Evolutionary conservation across 192 early-diverging fungal species (phyloP), one percentile per base, ranked within the genome.

Genomic region (Pilaira anomala): DNA sequence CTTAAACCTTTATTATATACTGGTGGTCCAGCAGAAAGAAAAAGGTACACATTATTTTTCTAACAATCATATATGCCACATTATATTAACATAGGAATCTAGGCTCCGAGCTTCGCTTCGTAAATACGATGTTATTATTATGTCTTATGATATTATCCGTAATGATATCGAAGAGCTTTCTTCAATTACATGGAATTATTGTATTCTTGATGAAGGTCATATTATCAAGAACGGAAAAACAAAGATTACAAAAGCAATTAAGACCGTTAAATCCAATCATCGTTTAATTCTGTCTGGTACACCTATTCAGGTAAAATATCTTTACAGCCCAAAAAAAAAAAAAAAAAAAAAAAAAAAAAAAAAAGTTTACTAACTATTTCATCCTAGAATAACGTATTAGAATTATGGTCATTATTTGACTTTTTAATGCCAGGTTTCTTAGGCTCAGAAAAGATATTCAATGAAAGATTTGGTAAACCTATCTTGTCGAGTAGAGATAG

Each of bases 361-460:
- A 16, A 3, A 16, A 16, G 42, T 50, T 50, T 26, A 12, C 19
- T 50, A 7, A 25, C 42, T 19, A 21, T 28, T 29, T 57, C 24
- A 56, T 8, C 56, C 13, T 56, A 96, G 77, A 99, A 99, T 74
- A 97, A 97, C 70, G 94, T 96, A 8, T 64, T 96, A 5, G 97
- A 99, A 72, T 79, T 99, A 60, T 98, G 96, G 97, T 95, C 93
- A 8, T 73, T 99, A 62, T 98, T 98, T 72, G 96, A 98, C 68
- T 99, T 96, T 70, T 67, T 99, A 66, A 98, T 99, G 96, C 97
- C 97, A 6, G 97, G 96, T 4, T 98, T 97, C 66, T 74, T 99
- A 60, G 95, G 95, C 1, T 91, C 93, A 7, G 94, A 98, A 69
- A 85, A 88, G 25, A 88, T 91, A 71, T 99, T 99, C 75, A 95